Base-by-base conservation (phyloP, 257 asterid genomes). In the Ocimum tenuiflorum region DNA sequence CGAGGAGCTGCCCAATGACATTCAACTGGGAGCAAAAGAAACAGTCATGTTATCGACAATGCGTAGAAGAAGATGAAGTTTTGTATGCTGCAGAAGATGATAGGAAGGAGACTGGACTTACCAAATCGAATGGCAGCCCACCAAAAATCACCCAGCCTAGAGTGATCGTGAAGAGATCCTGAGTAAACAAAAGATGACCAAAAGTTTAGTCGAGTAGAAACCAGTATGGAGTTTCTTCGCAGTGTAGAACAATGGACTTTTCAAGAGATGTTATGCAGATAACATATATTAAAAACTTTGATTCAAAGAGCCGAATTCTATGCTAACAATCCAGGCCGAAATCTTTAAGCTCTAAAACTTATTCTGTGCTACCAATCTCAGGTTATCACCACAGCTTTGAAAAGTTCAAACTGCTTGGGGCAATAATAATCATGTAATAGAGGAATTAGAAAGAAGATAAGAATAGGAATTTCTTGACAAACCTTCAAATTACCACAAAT, bases 401-500 rank as follows among this genome's bases (percentile, higher is more conserved):
- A n/a, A n/a, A n/a, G n/a, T n/a, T n/a, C n/a, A n/a, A n/a, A n/a
- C n/a, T n/a, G n/a, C n/a, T n/a, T n/a, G n/a, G n/a, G n/a, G n/a
- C n/a, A n/a, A n/a, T n/a, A n/a, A n/a, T n/a, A n/a, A n/a, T n/a
- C 17, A 50, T 3, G 59, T 41, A 70, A 27, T 8, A 13, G 38
- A 49, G 27, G 23, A 65, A 17, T 15, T 29, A 8, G 61, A 60
- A 36, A 60, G 19, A 46, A 67, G 39, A 35, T 11, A 27, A 46
- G 17, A 6, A 7, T 6, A 6, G 2, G 23, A 5, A 27, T 15
- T 54, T 50, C 59, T 53, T 55, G 68, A 79, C 95, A 29, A 75
- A 92, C 99, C 99, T 92, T 92, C 77, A 92, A 70, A 78, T 92
- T 92, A 45, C 97, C 99, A 64, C 99, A 92, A 73, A 91, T 91